A percentile compares a stretch with the other conserved stretches of the same genome.
These are phyloP conservation scores for Barnettozyma sucrosica DNA, from an alignment of 805 yeast genomes.

Conservation along the genomic window DNA sequence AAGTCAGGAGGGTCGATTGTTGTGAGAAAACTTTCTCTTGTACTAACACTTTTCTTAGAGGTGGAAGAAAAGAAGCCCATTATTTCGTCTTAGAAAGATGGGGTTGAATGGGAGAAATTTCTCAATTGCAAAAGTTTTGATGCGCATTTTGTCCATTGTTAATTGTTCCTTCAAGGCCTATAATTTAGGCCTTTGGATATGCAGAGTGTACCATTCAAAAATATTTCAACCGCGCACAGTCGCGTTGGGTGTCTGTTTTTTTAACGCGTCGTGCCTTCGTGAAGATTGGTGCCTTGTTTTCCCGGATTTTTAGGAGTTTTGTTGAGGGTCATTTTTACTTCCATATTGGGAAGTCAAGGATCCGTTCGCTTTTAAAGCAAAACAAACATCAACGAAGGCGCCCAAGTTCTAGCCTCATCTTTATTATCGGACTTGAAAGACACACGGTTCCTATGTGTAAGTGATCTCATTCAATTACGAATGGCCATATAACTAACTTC, in stretches of 20 bases:
- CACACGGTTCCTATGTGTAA: background rate
- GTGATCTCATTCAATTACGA: background rate
- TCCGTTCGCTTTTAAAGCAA: background rate
- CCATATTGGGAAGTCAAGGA: constrained; percentile 11
- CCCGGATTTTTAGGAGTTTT: background rate
- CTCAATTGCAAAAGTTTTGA: background rate
- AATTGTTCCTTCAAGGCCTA: background rate
- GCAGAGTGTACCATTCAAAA: background rate
- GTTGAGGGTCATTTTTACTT: background rate
- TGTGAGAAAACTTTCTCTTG: constrained; percentile 15
- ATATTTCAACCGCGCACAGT: background rate
- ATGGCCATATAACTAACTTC: background rate
- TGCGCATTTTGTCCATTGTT: background rate
- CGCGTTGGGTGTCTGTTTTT: background rate
- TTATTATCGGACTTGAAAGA: background rate
- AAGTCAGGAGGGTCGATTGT: constrained; percentile 16
- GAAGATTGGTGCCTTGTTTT: background rate
- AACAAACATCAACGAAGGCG: background rate
- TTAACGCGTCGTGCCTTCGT: background rate
- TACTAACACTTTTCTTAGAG: constrained; percentile 5
- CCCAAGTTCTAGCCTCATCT: background rate
- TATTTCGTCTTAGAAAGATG: background rate
- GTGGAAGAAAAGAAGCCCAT: constrained; percentile 8
- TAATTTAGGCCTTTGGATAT: background rate
- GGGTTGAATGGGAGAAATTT: background rate